phyloP scores from a whole-genome alignment of 2,329 filamentous ascomycete genomes.

The Fusarium duplospermum region DNA sequence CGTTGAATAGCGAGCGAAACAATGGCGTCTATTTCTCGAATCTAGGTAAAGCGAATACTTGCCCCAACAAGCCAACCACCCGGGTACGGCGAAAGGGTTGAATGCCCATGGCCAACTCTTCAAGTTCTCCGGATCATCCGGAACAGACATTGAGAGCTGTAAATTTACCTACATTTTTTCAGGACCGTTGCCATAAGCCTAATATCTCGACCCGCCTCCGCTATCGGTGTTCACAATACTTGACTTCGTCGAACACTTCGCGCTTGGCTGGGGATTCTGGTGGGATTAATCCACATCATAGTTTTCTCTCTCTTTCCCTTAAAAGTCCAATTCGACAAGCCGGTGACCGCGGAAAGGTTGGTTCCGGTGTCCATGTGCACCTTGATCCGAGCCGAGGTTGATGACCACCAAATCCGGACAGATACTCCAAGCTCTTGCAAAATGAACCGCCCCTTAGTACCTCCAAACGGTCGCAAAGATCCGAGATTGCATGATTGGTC shows the following conservation, averaged over 20 bases:
- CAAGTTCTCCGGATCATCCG: neutral
- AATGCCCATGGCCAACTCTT: neutral
- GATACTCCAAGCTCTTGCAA: neutral
- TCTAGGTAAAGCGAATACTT: neutral
- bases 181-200: neutral
- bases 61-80: neutral
- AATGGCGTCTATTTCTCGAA: neutral
- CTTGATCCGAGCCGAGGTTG: neutral
- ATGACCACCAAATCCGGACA: neutral
- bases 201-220: neutral
- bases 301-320: neutral
- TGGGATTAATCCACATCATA: neutral
- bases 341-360: neutral
- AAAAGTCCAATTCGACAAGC: neutral
- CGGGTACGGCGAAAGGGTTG: neutral
- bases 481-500: neutral
- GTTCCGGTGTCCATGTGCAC: neutral
- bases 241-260: neutral
- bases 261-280: fast-evolving
- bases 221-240: neutral
- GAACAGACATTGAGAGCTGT: no score
- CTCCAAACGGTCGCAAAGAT: neutral
- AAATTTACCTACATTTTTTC: neutral
- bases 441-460: neutral
- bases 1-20: neutral